phyloP scores from a whole-genome alignment of 2,329 filamentous ascomycete genomes.

The Stagonosporopsis cucurbitacearum region DNA sequence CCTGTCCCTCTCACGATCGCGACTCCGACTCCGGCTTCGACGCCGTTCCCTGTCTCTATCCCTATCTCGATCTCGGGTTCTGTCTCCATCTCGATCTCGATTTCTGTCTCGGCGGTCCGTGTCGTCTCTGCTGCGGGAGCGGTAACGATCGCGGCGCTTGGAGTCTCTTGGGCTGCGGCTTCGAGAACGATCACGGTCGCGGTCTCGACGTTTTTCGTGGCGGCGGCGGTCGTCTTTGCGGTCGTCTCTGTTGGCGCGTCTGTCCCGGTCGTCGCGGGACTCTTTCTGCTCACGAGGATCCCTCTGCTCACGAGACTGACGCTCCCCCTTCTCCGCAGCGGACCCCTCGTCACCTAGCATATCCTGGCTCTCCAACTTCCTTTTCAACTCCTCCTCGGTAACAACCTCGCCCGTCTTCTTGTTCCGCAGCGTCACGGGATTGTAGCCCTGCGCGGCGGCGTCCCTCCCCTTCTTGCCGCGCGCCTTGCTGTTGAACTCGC shows the following conservation, averaged over 20 bases:
- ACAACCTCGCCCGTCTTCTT: constrained; percentile 67
- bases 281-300: constrained; percentile 26
- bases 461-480: constrained; percentile 54
- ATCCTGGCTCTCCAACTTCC: constrained; percentile 58
- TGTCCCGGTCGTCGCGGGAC: constrained; percentile 19
- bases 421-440: constrained; percentile 67
- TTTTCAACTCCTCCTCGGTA: constrained; percentile 67
- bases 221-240: constrained; percentile 31
- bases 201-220: constrained; percentile 27
- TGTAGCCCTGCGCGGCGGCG: constrained; percentile 60
- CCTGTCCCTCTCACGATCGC: constrained; percentile 25
- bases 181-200: constrained; percentile 18
- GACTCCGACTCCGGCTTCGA: constrained; percentile 34
- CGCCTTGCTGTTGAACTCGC: constrained; percentile 68
- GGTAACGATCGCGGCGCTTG: constrained; percentile 30
- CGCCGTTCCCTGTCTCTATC: constrained; percentile 27
- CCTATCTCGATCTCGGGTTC: constrained; percentile 24
- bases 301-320: no score
- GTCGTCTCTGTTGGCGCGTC: constrained; percentile 27
- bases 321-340: constrained; percentile 35
- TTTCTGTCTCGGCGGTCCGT: constrained; percentile 28
- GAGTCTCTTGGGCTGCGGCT: constrained; percentile 41
- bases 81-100: constrained; percentile 25
- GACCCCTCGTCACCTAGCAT: constrained; percentile 50
- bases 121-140: constrained; percentile 35